Base-by-base conservation (phyloP, 176 grass and related monocot genomes). In the Tillandsia leiboldiana region DNA sequence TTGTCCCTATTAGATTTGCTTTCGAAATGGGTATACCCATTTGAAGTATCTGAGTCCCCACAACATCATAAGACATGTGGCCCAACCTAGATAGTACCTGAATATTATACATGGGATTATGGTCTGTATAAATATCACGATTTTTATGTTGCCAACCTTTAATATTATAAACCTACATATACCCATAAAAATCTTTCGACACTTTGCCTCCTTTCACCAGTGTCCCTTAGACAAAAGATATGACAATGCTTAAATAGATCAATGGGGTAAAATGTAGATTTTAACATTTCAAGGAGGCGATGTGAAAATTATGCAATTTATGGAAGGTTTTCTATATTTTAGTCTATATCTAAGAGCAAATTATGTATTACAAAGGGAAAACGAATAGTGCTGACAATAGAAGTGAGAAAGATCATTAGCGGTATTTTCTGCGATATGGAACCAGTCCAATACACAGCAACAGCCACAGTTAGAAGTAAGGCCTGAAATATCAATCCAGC, bases 401-500 rank as follows among this genome's bases (percentile, higher is more conserved):
- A 82, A 84, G 74, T 79, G 6, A 93, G 87, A 71, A 99, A 99
- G 70, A 99, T 85, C 59, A 93, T 72, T 70, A 99, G 75, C 68
- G 84, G 68, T 71, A 87, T 63, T 81, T 51, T 70, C 53, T 84
- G 77, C 1, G 82, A 90, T 75, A 99, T 78, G 70, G 89, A 75
- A 80, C 87, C 87, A 48, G 80, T 75, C 94, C 84, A 99, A 70
- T 99, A 99, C 49, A 88, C 89, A 12, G 63, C 26, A 49, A 99
- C 83, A 11, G 89, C 89, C 22, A 82, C 65, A 67, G 94, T 79
- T 53, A 99, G 73, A 28, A 99, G 75, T 73, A 75, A 87, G 54
- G 94, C 89, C 75, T 99, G 94, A 86, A 93, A 90, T 77, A 99
- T 87, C 74, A 99, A 93, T 79, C 94, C 89, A 81, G 87, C 87